These are phyloP conservation scores for Graphilbum sp. DNA, from an alignment of 2,329 filamentous ascomycete genomes.

Conservation along the genomic window DNA sequence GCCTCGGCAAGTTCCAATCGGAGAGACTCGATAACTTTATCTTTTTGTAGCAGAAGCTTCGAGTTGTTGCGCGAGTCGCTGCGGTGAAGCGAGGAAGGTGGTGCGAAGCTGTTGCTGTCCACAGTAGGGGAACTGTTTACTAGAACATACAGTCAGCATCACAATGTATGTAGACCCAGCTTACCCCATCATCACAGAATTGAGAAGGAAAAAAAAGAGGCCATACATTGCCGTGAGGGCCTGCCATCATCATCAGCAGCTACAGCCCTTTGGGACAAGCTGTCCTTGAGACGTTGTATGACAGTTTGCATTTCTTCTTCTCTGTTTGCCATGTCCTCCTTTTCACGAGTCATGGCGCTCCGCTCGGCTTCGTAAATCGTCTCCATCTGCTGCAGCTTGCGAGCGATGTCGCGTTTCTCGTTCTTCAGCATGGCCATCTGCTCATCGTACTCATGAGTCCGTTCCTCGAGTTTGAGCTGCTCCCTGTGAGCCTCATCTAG, in stretches of 20 bases:
- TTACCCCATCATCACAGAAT: no score
- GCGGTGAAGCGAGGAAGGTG: constrained; percentile 65
- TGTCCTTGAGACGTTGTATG: constrained; percentile 85
- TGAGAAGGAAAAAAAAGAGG: not conserved
- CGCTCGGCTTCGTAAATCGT: constrained; percentile 84
- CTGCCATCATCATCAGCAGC: constrained; percentile 38
- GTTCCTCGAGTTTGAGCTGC: constrained; percentile 76
- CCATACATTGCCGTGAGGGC: constrained; percentile 37
- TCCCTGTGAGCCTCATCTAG: constrained; percentile 75
- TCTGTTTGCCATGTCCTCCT: constrained; percentile 67
- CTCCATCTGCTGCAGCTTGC: constrained; percentile 82
- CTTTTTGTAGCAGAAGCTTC: constrained; percentile 83
- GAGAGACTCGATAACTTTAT: constrained; percentile 86
- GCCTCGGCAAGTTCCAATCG: constrained; percentile 85
- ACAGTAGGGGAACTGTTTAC: constrained; percentile 47
- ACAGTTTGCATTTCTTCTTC: constrained; percentile 85
- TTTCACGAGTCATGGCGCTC: constrained; percentile 74
- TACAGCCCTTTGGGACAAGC: constrained; percentile 56
- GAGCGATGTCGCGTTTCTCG: constrained; percentile 67
- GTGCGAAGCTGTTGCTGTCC: constrained; percentile 68
- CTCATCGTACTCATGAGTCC: constrained; percentile 71
- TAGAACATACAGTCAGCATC: constrained; percentile 3
- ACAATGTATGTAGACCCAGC: no score
- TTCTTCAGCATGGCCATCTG: constrained; percentile 65
- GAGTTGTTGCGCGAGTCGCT: constrained; percentile 84